A percentile compares a stretch with the other conserved stretches of the same genome.
Conservation (phyloP, 257 asterid species). For the Oldenlandia corymbosa region DNA sequence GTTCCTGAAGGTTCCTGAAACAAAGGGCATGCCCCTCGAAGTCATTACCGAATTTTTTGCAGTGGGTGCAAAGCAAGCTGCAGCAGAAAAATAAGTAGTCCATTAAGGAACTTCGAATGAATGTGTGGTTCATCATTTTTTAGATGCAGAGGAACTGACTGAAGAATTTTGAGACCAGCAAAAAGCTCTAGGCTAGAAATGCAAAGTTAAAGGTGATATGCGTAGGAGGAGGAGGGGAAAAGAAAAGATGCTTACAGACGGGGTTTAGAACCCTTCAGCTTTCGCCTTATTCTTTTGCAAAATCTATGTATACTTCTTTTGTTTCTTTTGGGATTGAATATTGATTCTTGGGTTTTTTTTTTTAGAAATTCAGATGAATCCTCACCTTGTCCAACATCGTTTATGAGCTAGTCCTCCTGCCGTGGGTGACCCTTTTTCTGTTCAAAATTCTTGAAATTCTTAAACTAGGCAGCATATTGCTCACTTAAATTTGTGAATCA, state of each 20-base stretch:
- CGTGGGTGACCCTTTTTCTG: background rate
- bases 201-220: background rate
- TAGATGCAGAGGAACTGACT: background rate
- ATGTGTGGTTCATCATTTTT: background rate
- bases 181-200: background rate
- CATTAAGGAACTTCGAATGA: background rate
- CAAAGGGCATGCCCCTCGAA: constrained; percentile 96
- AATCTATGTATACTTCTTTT: background rate
- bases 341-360: background rate
- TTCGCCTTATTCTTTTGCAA: background rate
- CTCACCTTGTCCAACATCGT: background rate
- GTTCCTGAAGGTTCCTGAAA: constrained; percentile 77
- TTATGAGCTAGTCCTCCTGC: background rate
- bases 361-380: background rate
- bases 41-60: constrained; percentile 88
- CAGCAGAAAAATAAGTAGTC: constrained; percentile 22
- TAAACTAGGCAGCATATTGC: no score
- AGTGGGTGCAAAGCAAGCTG: constrained; percentile 61
- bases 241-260: background rate
- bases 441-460: no score
- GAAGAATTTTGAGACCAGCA: background rate
- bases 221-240: background rate
- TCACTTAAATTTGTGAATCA: no score
- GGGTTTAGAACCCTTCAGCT: background rate
- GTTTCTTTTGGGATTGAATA: background rate